A percentile compares a stretch with the other conserved stretches of the same genome.
These are phyloP conservation scores for Waltergamsia citrina DNA, from an alignment of 2,329 filamentous ascomycete genomes.

Conservation along the genomic window DNA sequence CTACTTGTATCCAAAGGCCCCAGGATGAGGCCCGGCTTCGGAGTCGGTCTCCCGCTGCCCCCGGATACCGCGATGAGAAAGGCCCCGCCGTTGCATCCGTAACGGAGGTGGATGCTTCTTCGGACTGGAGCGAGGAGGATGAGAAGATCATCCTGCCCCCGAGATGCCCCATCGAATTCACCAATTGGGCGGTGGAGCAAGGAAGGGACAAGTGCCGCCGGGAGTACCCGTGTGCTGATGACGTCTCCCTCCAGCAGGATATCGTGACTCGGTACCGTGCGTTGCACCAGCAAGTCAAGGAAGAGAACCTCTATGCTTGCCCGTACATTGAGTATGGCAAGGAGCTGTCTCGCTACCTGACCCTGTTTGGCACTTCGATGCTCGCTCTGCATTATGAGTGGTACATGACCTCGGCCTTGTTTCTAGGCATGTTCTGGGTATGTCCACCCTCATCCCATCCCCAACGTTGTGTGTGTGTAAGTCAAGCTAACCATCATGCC, in stretches of 20 bases:
- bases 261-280: conserved; percentile 46
- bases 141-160: too few species aligned
- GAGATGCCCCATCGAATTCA: conserved; percentile 16
- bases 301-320: conserved; percentile 49
- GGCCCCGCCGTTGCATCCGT: too few species aligned
- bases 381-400: conserved; percentile 35
- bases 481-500: conserved; percentile 6
- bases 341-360: conserved; percentile 44
- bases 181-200: conserved; percentile 23
- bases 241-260: conserved; percentile 35
- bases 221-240: conserved; percentile 43
- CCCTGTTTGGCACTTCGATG: conserved; percentile 39
- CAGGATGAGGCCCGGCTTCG: too few species aligned
- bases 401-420: conserved; percentile 48
- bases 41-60: too few species aligned
- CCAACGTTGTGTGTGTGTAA: conserved; percentile 4
- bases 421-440: conserved; percentile 55
- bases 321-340: conserved; percentile 47
- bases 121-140: too few species aligned
- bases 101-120: too few species aligned
- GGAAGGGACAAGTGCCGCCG: conserved; percentile 22
- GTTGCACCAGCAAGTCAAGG: conserved; percentile 44
- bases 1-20: too few species aligned
- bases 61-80: too few species aligned
- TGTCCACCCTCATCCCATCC: conserved; percentile 6